Base-by-base conservation (phyloP, 139 green algal species). In the Coccomyxa sp. region DNA sequence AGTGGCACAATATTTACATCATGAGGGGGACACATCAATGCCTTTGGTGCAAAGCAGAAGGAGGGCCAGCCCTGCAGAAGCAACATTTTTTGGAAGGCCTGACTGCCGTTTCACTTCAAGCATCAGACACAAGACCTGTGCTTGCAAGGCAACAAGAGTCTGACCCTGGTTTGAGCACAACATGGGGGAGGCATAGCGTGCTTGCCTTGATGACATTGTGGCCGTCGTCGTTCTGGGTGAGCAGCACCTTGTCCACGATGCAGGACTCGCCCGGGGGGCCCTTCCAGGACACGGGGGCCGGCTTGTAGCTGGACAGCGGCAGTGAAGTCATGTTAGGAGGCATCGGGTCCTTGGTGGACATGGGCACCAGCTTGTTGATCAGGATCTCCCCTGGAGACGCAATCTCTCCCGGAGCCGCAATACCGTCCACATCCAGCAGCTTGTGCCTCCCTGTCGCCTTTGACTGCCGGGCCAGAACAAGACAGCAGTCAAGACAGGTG, bases 221-320 rank as follows among this genome's bases (percentile, higher is more conserved):
- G 81, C 87, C 88, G 77, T 98, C 96, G 57, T 99, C 96, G 80
- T 99, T 98, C 84, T 90, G 91, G 76, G 97, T 98, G 13, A 99
- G 87, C 88, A 98, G 88, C 57, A 99, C 96, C 83, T 96, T 95
- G 90, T 99, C 96, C 81, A 99, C 95, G 9, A 98, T 87, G 81
- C 87, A 94, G 58, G 86, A 88, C 88, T 97, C 93, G 10, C 93
- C 93, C 83, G 89, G 84, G 1, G 91, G 87, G 28, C 91, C 91
- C 88, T 95, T 96, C 90, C 91, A 97, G 32, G 78, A 87, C 85
- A 92, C 81, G 67, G 92, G 91, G 15, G 83, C 81, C 63, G 84
- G 83, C 71, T 90, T 87, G 85, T 88, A 92, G 63, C 80, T 79
- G 45, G 79, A 51, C 81, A 97, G 94, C 13, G 92, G 92, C 86